Evolutionary conservation across 805 yeast genomes (phyloP).

Genomic region (Vanderwaltozyma yarrowii): DNA sequence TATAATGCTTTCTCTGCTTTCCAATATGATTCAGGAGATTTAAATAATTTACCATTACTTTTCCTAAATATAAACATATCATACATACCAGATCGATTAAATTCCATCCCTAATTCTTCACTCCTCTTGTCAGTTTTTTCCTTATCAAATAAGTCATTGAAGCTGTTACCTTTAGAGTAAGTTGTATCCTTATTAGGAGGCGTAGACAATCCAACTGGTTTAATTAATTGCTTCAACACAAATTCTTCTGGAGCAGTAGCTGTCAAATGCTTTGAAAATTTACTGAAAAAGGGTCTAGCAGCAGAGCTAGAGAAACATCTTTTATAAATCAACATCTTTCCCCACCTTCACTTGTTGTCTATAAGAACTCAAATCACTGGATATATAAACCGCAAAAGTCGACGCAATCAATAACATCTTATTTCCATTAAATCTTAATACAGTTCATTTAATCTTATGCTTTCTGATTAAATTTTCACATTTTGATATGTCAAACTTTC

Average conservation of each 20-base stretch:
- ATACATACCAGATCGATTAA: conserved; percentile 57
- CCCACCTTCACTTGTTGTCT: too few species aligned
- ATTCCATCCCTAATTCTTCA: conserved; percentile 48
- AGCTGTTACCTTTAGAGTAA: conserved; percentile 35
- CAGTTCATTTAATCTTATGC: too few species aligned
- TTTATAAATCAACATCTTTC: background rate
- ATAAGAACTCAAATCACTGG: too few species aligned
- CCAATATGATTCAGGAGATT: conserved; percentile 74
- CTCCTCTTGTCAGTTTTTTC: conserved; percentile 40
- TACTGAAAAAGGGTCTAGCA: conserved; percentile 16
- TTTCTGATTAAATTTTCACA: too few species aligned
- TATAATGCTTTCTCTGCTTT: conserved; percentile 59
- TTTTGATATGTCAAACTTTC: too few species aligned
- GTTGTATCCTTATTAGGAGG: conserved; percentile 28
- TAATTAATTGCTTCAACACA: conserved; percentile 27
- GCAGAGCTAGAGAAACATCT: background rate
- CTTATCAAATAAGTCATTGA: conserved; percentile 39
- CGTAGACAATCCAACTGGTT: conserved; percentile 37
- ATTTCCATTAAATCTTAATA: too few species aligned
- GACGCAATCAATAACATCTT: too few species aligned
- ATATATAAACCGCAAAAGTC: too few species aligned
- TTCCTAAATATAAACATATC: conserved; percentile 55
- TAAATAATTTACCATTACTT: conserved; percentile 77
- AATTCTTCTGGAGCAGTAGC: conserved; percentile 25
- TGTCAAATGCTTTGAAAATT: conserved; percentile 21